Conservation (phyloP, 1,284 basidiomycete species). For the Cerrena zonata region DNA sequence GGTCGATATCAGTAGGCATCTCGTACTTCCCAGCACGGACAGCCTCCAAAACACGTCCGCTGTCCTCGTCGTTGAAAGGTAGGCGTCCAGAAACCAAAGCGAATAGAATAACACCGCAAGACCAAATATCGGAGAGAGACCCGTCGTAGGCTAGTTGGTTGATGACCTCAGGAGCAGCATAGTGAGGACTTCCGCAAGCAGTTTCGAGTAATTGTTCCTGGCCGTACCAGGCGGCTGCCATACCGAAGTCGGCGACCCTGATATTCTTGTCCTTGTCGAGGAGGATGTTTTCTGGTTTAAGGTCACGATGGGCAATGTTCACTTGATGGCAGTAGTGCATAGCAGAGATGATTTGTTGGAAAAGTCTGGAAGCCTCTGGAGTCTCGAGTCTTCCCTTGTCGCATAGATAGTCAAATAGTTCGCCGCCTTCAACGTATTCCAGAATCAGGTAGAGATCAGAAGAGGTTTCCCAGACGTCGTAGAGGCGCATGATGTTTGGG, state of each 20-base stretch:
- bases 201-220: conserved; percentile 73
- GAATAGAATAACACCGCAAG: conserved; percentile 93
- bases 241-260: conserved; percentile 98
- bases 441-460: conserved; percentile 88
- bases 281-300: conserved; percentile 94
- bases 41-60: conserved; percentile 73
- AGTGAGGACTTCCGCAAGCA: conserved; percentile 93
- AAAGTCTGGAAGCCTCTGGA: conserved; percentile 85
- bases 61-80: conserved; percentile 89
- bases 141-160: conserved; percentile 85
- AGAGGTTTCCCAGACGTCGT: conserved; percentile 97
- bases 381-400: conserved; percentile 74
- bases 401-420: conserved; percentile 94
- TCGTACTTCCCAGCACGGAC: conserved; percentile 79
- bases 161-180: conserved; percentile 94
- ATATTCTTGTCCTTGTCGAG: conserved; percentile 82
- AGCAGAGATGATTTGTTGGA: conserved; percentile 93
- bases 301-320: conserved; percentile 95
- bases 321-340: conserved; percentile 95
- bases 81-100: conserved; percentile 86
- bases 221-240: conserved; percentile 85
- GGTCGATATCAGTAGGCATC: conserved; percentile 78
- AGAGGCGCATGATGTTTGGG: conserved; percentile 89
- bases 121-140: conserved; percentile 91
- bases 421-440: conserved; percentile 95